A percentile compares a stretch with the other conserved stretches of the same genome.
These are phyloP conservation scores for Arachis monticola DNA, from an alignment of 331 rosid genomes.

Conservation along the genomic window DNA sequence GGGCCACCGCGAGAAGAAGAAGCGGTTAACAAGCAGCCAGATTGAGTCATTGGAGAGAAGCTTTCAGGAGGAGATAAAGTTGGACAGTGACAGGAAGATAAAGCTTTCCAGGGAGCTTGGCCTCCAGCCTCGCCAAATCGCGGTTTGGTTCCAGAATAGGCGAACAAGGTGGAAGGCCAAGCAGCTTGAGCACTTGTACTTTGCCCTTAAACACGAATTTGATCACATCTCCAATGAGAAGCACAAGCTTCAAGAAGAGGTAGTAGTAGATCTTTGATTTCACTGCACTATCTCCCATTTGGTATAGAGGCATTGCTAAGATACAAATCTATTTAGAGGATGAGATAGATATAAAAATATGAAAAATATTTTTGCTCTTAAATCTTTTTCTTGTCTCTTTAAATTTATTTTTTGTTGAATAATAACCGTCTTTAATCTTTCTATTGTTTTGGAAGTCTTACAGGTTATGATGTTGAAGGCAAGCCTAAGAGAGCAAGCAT, in stretches of 20 bases:
- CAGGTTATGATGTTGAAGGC: slow-evolving; percentile 68
- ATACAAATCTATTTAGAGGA: too few relatives aligned
- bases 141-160: slow-evolving; percentile 96
- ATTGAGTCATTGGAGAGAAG: slow-evolving; percentile 74
- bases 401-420: not conserved
- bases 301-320: too few relatives aligned
- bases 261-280: slow-evolving; percentile 9
- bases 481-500: slow-evolving; percentile 53
- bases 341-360: too few relatives aligned
- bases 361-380: too few relatives aligned
- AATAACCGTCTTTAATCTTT: not conserved
- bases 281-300: too few relatives aligned
- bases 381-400: not conserved
- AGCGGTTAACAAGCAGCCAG: slow-evolving; percentile 64
- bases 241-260: slow-evolving; percentile 82
- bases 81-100: slow-evolving; percentile 84
- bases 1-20: slow-evolving; percentile 67
- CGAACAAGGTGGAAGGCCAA: slow-evolving; percentile 89
- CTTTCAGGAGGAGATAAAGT: slow-evolving; percentile 78
- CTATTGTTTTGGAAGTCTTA: not conserved
- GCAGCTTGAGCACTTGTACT: slow-evolving; percentile 75
- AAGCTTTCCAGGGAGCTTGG: slow-evolving; percentile 78
- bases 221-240: slow-evolving; percentile 65
- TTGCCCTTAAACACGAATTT: slow-evolving; percentile 66
- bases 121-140: slow-evolving; percentile 85